These are phyloP conservation scores for Globisporangium splendens DNA, from an alignment of 352 stramenopile species.

Conservation along the genomic window DNA sequence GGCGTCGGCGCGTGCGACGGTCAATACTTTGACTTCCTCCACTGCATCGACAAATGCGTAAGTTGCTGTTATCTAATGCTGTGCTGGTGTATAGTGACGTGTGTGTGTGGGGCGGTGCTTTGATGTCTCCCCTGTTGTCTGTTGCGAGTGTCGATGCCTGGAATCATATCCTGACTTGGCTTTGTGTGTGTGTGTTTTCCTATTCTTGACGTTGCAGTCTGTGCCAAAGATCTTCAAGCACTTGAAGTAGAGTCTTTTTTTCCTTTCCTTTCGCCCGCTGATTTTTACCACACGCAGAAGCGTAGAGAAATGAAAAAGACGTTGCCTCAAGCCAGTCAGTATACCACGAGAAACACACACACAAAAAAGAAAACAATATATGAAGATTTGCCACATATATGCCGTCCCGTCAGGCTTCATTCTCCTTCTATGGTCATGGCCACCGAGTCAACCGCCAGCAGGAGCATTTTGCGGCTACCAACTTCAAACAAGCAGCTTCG, in stretches of 20 bases:
- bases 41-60: slow-evolving; percentile 96
- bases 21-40: slow-evolving; percentile 95
- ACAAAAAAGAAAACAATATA: slow-evolving; percentile 8
- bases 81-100: not conserved
- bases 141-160: too few relatives aligned
- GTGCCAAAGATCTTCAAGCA: slow-evolving; percentile 95
- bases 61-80: slow-evolving; percentile 12
- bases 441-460: too few relatives aligned
- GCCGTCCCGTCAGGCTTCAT: not conserved
- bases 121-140: too few relatives aligned
- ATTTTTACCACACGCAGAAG: not conserved
- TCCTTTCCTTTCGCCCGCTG: too few relatives aligned
- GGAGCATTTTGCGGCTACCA: too few relatives aligned
- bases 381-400: slow-evolving; percentile 11
- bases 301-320: slow-evolving; percentile 8
- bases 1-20: slow-evolving; percentile 91
- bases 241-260: slow-evolving; percentile 75
- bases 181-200: slow-evolving; percentile 8
- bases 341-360: slow-evolving; percentile 3
- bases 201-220: slow-evolving; percentile 36
- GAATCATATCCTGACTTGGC: not conserved
- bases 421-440: too few relatives aligned
- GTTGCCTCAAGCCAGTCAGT: not conserved
- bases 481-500: too few relatives aligned
- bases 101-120: not conserved